phyloP scores from a whole-genome alignment of 768 basidiomycete species.

The Boletellus ananas region DNA sequence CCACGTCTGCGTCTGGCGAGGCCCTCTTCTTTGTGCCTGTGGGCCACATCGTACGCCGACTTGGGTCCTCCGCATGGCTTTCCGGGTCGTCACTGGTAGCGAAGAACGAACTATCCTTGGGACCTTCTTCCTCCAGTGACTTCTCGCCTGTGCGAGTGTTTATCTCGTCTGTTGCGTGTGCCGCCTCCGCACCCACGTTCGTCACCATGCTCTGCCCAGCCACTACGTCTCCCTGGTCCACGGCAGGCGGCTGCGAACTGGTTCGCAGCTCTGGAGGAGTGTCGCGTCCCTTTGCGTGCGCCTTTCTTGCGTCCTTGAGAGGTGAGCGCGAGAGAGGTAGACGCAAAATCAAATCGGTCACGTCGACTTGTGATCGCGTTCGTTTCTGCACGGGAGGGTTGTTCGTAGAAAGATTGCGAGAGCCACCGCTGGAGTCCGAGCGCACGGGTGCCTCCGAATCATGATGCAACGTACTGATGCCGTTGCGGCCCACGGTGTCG shows the following conservation, averaged over 20 bases:
- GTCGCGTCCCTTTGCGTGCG: conserved; percentile 23
- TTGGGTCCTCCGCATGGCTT: not conserved
- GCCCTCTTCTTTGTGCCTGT: conserved; percentile 25
- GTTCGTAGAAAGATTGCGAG: not conserved
- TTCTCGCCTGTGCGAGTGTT: conserved; percentile 1
- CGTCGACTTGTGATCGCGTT: conserved; percentile 51
- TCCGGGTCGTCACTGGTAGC: conserved; percentile 1
- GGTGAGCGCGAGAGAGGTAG: conserved; percentile 46
- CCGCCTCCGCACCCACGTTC: not conserved
- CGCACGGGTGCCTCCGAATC: not conserved
- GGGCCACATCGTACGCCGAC: conserved; percentile 3
- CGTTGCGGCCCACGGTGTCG: conserved; percentile 11
- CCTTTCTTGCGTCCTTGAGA: conserved; percentile 48
- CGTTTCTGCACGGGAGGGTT: conserved; percentile 15
- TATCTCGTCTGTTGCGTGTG: not conserved
- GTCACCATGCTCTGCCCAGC: not conserved
- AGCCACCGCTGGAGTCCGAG: conserved; percentile 5
- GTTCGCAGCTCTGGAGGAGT: conserved; percentile 18
- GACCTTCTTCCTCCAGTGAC: conserved; percentile 17
- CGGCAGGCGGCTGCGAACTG: not conserved
- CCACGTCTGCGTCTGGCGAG: conserved; percentile 26
- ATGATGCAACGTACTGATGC: conserved; percentile 5
- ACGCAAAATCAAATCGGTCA: conserved; percentile 45
- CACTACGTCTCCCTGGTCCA: not conserved
- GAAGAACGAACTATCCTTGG: conserved; percentile 39